These are phyloP conservation scores for Neurospora tetrasperma DNA, from an alignment of 495 filamentous ascomycete species.

Conservation along the genomic window DNA sequence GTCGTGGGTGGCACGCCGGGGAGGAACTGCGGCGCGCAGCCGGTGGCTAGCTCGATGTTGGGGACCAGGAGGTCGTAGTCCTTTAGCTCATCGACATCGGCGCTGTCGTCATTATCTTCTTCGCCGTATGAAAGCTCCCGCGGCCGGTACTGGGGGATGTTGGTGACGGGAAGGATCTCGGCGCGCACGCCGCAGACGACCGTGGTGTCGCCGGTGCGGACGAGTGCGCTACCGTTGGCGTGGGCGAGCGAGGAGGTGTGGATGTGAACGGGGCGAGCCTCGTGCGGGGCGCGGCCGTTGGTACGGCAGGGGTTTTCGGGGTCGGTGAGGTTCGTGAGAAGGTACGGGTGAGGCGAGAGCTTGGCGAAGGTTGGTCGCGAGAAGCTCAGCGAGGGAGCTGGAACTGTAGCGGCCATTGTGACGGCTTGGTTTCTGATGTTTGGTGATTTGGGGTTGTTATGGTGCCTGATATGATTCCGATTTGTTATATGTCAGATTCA, in stretches of 20 bases:
- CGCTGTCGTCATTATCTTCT: conserved; percentile 8
- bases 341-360: conserved; percentile 78
- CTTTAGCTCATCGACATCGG: conserved; percentile 29
- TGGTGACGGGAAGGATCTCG: conserved; percentile 64
- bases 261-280: conserved; percentile 57
- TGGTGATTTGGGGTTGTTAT: not conserved
- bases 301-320: conserved; percentile 50
- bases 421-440: not conserved
- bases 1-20: conserved; percentile 72
- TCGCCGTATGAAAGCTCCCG: conserved; percentile 9
- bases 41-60: conserved; percentile 83
- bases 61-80: conserved; percentile 74
- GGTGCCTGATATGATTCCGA: not conserved
- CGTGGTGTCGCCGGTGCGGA: conserved; percentile 78
- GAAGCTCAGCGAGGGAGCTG: conserved; percentile 46
- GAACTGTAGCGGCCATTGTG: conserved; percentile 15
- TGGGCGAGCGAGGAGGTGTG: conserved; percentile 78
- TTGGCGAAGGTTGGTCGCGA: conserved; percentile 78
- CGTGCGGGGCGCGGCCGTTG: conserved; percentile 61
- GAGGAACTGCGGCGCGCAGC: conserved; percentile 74
- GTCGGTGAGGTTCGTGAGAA: conserved; percentile 75
- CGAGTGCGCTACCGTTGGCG: conserved; percentile 77
- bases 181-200: conserved; percentile 84
- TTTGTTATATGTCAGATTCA: not conserved
- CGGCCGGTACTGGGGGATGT: conserved; percentile 55